A percentile compares a stretch with the other conserved stretches of the same genome.
Conservation (phyloP, 2,329 filamentous ascomycete species). For the Aspergillus latus region DNA sequence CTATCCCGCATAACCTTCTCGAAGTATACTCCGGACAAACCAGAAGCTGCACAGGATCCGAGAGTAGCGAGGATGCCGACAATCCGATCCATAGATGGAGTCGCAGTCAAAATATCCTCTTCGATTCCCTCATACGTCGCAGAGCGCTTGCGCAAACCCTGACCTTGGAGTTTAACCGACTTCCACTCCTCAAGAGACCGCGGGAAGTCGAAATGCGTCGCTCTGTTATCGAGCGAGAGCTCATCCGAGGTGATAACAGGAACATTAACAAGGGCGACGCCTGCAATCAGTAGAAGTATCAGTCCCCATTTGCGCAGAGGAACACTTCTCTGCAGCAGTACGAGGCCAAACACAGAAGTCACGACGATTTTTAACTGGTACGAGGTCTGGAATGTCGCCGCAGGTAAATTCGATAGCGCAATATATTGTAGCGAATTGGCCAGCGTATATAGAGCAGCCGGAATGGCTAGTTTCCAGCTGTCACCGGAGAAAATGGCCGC, state of each 20-base stretch:
- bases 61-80: constrained; percentile 78
- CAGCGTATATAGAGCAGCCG: constrained; percentile 82
- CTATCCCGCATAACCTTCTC: constrained; percentile 89
- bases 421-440: constrained; percentile 95
- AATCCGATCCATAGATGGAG: constrained; percentile 69
- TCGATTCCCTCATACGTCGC: constrained; percentile 90
- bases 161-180: constrained; percentile 51
- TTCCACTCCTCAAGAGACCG: constrained; percentile 75
- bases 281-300: constrained; percentile 73
- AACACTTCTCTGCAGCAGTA: constrained; percentile 70
- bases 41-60: constrained; percentile 74
- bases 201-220: constrained; percentile 68
- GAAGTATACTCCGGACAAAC: constrained; percentile 69
- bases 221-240: constrained; percentile 56
- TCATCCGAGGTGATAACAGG: constrained; percentile 61
- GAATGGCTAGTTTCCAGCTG: constrained; percentile 91
- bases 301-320: constrained; percentile 75
- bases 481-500: constrained; percentile 82
- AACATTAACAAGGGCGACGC: constrained; percentile 82
- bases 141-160: constrained; percentile 65
- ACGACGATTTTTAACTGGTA: constrained; percentile 95
- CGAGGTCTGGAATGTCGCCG: constrained; percentile 88
- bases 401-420: constrained; percentile 84
- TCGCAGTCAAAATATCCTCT: constrained; percentile 54
- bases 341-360: constrained; percentile 81